Base-by-base conservation (phyloP, 805 yeast genomes). In the Candida parachauliodes region DNA sequence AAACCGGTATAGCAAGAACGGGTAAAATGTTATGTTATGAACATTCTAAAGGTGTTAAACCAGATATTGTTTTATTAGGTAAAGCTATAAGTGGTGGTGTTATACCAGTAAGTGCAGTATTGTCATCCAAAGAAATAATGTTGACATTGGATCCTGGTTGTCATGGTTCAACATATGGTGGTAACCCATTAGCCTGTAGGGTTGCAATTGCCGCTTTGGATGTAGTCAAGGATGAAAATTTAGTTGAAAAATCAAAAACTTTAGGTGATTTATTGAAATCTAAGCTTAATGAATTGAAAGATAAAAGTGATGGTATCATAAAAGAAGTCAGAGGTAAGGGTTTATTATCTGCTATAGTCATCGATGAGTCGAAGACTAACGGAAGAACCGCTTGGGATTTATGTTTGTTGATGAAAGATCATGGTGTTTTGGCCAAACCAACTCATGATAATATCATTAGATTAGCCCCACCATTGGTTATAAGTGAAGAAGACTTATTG, bases 91-190 rank as follows among this genome's bases (percentile, higher is more conserved):
- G 95, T 21, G 98, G 98, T 41, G 98, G 98, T 62, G 89, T 88
- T 22, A 60, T 85, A 46, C 97, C 98, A 23, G 94, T 88, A 11
- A 83, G 94, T 32, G 93, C 94, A 20, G 96, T 88, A 12, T 72
- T 91, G 46, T 83, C 96, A 1, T 85, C 95, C n/a, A 77, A 70
- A 51, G 94, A 88, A 42, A 83, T 91, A 58, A 85, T 91, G 96
- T 74, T 81, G 47, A 79, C 87, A 46, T 75, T 91, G 50, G 87
- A 85, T 45, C 95, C 97, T 19, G 98, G 98, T 39, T 86, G 96
- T 22, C 98, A 91, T 65, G 98, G 98, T 36, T 89, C 97, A 20
- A 91, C 98, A 16, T 91, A 86, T 59, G 98, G 98, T 64, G 98
- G 98, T 62, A 91, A 88, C 68, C 96, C 98, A 48, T 75, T 91